Conservation (phyloP, 768 basidiomycete genomes). For the Leucocoprinus leucothites region DNA sequence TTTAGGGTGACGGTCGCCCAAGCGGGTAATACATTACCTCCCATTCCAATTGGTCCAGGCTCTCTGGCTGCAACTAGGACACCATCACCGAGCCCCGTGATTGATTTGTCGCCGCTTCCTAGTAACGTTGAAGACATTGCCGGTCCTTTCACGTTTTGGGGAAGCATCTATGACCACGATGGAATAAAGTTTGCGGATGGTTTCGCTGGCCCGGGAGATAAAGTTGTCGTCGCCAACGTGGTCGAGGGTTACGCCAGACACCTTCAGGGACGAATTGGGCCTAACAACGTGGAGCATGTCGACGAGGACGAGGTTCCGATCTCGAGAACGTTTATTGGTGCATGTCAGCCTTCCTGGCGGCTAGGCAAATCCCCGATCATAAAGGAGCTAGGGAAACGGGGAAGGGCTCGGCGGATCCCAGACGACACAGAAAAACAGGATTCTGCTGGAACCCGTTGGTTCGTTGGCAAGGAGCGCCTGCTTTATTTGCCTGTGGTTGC, state of each 20-base stretch:
- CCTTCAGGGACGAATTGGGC: neutral
- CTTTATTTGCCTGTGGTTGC: constrained; percentile 6
- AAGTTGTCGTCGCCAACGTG: constrained; percentile 1
- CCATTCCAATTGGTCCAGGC: neutral
- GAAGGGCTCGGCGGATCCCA: neutral
- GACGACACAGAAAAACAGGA: neutral
- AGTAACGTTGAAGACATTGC: neutral
- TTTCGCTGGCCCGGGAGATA: neutral
- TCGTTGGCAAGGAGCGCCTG: constrained; percentile 7
- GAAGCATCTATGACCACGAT: constrained; percentile 5
- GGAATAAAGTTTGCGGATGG: constrained; percentile 2
- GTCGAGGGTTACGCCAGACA: neutral
- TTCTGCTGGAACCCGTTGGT: constrained; percentile 5
- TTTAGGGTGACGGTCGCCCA: neutral
- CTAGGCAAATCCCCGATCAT: constrained; percentile 11
- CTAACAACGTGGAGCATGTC: neutral
- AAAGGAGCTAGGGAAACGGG: constrained; percentile 5
- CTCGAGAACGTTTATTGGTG: constrained; percentile 14
- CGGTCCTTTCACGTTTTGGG: neutral
- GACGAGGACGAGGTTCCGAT: neutral
- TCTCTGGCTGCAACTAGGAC: neutral
- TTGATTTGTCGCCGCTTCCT: neutral
- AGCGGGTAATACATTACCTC: neutral
- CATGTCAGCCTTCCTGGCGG: constrained; percentile 14
- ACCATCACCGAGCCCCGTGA: neutral